Evolutionary conservation across 495 filamentous ascomycete species (phyloP).

Genomic region (Aspergillus nanangensis): DNA sequence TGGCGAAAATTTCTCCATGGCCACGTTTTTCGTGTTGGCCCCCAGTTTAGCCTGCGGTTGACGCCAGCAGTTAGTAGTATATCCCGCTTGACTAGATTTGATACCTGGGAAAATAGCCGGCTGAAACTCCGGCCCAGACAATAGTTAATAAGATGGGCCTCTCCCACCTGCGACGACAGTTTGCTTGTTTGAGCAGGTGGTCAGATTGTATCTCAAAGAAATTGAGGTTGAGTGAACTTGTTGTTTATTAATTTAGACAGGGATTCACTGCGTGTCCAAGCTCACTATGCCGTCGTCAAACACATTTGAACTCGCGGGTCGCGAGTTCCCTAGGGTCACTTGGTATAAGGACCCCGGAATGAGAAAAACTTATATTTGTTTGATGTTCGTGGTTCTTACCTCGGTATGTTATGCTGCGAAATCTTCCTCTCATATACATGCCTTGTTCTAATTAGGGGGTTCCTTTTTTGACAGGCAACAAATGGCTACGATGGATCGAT

Average conservation of each 20-base stretch:
- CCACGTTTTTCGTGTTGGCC: not conserved
- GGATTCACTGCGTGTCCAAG: not conserved
- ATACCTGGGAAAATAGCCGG: constrained; percentile 5
- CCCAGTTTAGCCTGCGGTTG: not conserved
- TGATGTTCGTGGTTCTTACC: constrained; percentile 33
- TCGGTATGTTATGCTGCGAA: constrained; percentile 15
- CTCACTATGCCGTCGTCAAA: constrained; percentile 29
- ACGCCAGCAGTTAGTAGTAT: not conserved
- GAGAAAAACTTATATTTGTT: constrained; percentile 31
- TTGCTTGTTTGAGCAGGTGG: not conserved
- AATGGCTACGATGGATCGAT: constrained; percentile 61
- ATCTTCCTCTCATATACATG: too few relatives aligned
- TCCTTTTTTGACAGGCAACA: constrained; percentile 34
- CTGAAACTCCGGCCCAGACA: not conserved
- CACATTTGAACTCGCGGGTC: constrained; percentile 37
- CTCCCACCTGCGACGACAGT: not conserved
- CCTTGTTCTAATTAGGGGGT: too few relatives aligned
- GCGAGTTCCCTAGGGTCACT: constrained; percentile 32
- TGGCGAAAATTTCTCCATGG: not conserved
- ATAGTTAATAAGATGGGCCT: not conserved
- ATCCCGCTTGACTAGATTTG: not conserved
- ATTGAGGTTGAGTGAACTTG: not conserved
- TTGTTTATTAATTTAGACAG: not conserved
- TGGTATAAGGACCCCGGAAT: constrained; percentile 38
- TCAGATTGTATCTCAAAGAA: not conserved